A percentile compares a stretch with the other conserved stretches of the same genome.
phyloP scores from a whole-genome alignment of 768 basidiomycete species.

The Suillus tomentosus region DNA sequence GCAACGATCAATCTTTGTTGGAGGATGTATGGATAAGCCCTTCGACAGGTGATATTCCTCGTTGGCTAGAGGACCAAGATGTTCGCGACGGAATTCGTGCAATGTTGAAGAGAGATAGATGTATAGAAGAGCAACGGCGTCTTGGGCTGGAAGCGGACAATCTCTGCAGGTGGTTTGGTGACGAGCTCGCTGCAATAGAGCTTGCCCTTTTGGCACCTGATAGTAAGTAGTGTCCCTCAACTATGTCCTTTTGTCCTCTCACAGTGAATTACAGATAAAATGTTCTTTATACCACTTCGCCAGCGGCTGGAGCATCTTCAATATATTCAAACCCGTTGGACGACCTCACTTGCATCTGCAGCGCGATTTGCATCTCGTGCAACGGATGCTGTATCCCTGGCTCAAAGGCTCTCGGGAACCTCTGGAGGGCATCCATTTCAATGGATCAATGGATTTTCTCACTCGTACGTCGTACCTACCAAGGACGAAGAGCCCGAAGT shows the following conservation, averaged over 20 bases:
- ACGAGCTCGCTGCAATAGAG: too few species aligned
- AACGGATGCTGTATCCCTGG: background rate
- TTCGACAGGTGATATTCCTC: conserved; percentile 11
- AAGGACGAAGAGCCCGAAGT: background rate
- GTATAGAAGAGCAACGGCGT: too few species aligned
- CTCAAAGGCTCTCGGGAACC: too few species aligned
- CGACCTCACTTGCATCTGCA: conserved; percentile 12
- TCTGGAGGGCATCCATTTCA: too few species aligned
- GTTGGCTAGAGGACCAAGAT: conserved; percentile 14
- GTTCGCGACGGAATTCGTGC: conserved; percentile 12
- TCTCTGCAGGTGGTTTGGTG: too few species aligned
- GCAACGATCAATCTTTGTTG: conserved; percentile 25
- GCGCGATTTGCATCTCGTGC: background rate
- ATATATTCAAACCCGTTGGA: conserved; percentile 20
- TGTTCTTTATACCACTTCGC: background rate
- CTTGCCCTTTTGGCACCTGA: conserved; percentile 5
- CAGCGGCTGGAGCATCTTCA: conserved; percentile 15
- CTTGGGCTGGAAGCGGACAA: too few species aligned
- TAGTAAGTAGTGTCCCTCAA: too few species aligned
- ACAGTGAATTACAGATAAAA: conserved; percentile 1
- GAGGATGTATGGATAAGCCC: conserved; percentile 39
- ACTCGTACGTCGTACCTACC: background rate
- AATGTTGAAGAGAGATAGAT: conserved; percentile 12
- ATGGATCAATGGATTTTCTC: background rate
- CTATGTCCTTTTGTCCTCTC: too few species aligned